Evolutionary conservation across 2,329 filamentous ascomycete species (phyloP).

Genomic region (Sporothrix pallida): DNA sequence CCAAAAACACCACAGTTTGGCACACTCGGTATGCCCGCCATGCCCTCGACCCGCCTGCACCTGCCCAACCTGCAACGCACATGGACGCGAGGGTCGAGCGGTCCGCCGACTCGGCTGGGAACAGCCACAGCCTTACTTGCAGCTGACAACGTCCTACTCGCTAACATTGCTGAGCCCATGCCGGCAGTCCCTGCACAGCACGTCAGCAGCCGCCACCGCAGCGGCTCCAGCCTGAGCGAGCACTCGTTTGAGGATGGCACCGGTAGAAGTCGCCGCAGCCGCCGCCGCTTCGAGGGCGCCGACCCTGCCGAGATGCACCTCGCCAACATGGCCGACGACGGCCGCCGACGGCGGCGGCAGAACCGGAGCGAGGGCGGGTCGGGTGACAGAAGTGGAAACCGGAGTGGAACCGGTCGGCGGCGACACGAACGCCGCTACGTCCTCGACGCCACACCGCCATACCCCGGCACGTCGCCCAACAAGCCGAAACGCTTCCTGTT

Average conservation of each 20-base stretch:
- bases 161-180: conserved; percentile 14
- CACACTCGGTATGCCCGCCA: conserved; percentile 46
- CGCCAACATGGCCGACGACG: conserved; percentile 51
- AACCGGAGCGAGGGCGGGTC: background rate
- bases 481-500: conserved; percentile 55
- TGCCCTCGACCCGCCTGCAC: conserved; percentile 51
- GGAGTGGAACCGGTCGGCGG: conserved; percentile 26
- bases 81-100: conserved; percentile 48
- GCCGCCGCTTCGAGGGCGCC: conserved; percentile 47
- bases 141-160: background rate
- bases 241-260: background rate
- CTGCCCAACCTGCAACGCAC: conserved; percentile 51
- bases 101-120: conserved; percentile 41
- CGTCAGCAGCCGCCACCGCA: conserved; percentile 25
- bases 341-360: conserved; percentile 45
- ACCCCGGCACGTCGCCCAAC: background rate
- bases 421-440: conserved; percentile 32
- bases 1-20: conserved; percentile 56
- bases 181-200: conserved; percentile 32
- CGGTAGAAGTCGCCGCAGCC: conserved; percentile 21
- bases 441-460: background rate
- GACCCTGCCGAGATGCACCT: conserved; percentile 58
- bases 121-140: conserved; percentile 33
- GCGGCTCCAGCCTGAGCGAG: background rate
- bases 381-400: background rate